Evolutionary conservation across 2,329 filamentous ascomycete genomes (phyloP), one percentile per base, ranked within the genome.

Genomic region (Fusarium sp.): DNA sequence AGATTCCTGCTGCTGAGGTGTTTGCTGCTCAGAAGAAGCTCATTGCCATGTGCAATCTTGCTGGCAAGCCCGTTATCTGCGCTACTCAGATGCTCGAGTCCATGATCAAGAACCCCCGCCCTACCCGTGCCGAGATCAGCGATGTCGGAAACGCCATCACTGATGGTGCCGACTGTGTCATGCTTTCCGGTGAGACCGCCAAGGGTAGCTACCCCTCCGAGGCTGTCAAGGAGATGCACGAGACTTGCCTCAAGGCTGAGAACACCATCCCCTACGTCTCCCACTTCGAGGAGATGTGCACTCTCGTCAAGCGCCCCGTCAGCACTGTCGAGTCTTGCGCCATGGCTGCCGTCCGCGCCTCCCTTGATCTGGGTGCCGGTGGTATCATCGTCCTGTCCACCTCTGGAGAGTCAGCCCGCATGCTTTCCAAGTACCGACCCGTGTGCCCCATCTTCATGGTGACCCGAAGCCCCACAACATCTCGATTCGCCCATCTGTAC

Each of bases 21-120:
- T 99, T 99, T 83, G 93, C 97, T 74, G 96, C 96, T 58, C 96
- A 99, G 87, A 99, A 99, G 92, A 99, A 99, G 93, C 94, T 99
- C 88, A 99, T 99, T 82, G 94, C 96, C 83, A 98, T 98, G 90
- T 99, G 96, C 90, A 99, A 99, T 87, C 90, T 97, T 78, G 94
- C 94, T 74, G 96, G 96, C 82, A 99, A 99, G 88, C 96, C 96
- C 73, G 94, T 95, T 81, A 97, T 99, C 80, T 98, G 95, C 83
- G 96, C 96, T 63, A 99, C 96, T 40, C 96, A 99, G 87, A 99
- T 99, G 96, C 89, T 99, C 74, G 96, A 99, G 88, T 97, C 94
- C 70, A 99, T 99, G 96, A 99, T 97, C 82, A 97, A 97, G 88
- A 99, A 99, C 87, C 96, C 96, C 73, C 93, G 96, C 68, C 96